Conservation (phyloP, 441 rosid species). For the Pelargonium cotyledonis region DNA sequence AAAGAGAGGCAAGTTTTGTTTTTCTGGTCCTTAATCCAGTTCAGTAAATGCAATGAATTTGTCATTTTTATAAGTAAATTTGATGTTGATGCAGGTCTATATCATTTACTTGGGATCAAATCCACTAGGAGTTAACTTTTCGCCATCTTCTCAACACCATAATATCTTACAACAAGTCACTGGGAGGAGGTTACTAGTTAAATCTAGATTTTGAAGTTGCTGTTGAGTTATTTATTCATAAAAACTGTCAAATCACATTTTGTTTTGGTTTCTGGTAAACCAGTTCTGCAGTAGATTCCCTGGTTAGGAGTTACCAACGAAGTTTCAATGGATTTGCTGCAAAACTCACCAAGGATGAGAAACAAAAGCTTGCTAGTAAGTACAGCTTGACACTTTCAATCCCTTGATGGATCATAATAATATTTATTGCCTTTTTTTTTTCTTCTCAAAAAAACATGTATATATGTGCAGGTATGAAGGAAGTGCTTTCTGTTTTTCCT, state of each 20-base stretch:
- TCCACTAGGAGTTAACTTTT: conserved; percentile 27
- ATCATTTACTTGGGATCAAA: conserved; percentile 61
- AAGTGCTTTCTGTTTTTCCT: conserved; percentile 46
- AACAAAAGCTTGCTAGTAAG: conserved; percentile 20
- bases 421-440: too few relatives aligned
- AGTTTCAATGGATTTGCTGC: conserved; percentile 53
- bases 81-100: conserved; percentile 27
- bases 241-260: too few relatives aligned
- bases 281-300: conserved; percentile 21
- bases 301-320: conserved; percentile 45
- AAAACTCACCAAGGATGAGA: conserved; percentile 33
- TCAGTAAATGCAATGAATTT: too few relatives aligned
- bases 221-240: neutral
- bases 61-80: too few relatives aligned
- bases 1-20: neutral
- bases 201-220: neutral
- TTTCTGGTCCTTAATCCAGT: neutral
- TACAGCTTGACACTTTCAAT: conserved; percentile 1
- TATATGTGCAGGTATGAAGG: conserved; percentile 25
- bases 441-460: too few relatives aligned
- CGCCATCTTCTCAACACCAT: conserved; percentile 33
- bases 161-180: conserved; percentile 30
- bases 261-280: neutral
- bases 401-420: too few relatives aligned
- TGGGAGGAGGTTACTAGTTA: conserved; percentile 23